Percentiles rank a stretch among this genome's conserved stretches.
phyloP scores from a whole-genome alignment of 768 basidiomycete genomes.

The Amanita polypyramis region DNA sequence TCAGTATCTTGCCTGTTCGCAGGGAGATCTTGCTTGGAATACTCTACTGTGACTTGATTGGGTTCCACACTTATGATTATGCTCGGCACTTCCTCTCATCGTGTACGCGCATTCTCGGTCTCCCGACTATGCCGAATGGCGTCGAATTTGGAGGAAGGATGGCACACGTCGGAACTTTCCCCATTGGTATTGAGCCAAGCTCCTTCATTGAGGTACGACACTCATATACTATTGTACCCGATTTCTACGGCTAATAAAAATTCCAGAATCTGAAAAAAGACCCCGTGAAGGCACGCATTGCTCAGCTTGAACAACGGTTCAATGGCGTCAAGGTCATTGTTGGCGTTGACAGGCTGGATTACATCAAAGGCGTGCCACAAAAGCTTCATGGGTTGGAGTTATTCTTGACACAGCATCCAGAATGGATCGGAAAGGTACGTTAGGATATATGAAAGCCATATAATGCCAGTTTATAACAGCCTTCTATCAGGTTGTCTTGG shows the following conservation, averaged over 20 bases:
- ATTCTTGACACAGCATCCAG: conserved; percentile 94
- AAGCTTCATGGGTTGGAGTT: conserved; percentile 95
- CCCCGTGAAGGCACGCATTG: conserved; percentile 71
- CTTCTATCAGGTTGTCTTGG: conserved; percentile 68
- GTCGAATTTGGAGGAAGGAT: conserved; percentile 93
- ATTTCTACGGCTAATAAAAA: conserved; percentile 4
- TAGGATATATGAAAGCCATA: not conserved
- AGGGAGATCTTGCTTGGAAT: conserved; percentile 96
- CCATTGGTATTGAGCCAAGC: conserved; percentile 93
- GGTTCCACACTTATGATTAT: conserved; percentile 99
- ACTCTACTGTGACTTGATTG: conserved; percentile 92
- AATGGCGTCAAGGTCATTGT: conserved; percentile 95
- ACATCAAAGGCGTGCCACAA: conserved; percentile 99
- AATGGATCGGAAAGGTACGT: conserved; percentile 93
- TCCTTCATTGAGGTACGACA: conserved; percentile 73
- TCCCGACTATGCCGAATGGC: conserved; percentile 96
- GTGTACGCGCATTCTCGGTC: conserved; percentile 89
- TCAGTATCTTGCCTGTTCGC: conserved; percentile 90
- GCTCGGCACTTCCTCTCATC: conserved; percentile 98
- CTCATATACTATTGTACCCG: not conserved
- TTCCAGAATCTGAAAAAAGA: conserved; percentile 68
- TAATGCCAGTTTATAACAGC: not conserved
- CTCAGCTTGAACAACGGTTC: conserved; percentile 81
- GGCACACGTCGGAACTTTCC: conserved; percentile 97
- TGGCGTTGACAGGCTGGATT: conserved; percentile 96